Evolutionary conservation across 495 filamentous ascomycete species (phyloP).

Genomic region (Xylaria flabelliformis): DNA sequence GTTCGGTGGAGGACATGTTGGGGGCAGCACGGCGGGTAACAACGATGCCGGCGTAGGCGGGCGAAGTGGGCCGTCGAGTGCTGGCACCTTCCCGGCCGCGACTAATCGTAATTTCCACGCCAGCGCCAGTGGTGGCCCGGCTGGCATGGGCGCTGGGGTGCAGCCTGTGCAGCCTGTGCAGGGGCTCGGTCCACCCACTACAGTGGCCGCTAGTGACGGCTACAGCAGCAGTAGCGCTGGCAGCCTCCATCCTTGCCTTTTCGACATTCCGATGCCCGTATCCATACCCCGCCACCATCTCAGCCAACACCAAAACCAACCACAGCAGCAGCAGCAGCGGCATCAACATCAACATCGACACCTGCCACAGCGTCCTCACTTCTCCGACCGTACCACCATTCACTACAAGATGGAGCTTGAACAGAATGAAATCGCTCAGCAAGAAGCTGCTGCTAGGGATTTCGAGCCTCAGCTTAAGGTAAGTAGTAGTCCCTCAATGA

Average conservation of each 20-base stretch:
- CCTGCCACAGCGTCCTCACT: conserved; percentile 24
- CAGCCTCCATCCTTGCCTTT: conserved; percentile 41
- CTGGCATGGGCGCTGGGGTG: conserved; percentile 60
- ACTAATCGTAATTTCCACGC: conserved; percentile 12
- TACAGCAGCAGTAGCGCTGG: conserved; percentile 35
- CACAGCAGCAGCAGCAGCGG: conserved; percentile 30
- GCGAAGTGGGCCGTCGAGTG: conserved; percentile 32
- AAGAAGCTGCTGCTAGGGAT: conserved; percentile 63
- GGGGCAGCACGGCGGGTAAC: conserved; percentile 20
- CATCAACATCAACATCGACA: conserved; percentile 13
- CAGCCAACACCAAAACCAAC: conserved; percentile 36
- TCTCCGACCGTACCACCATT: not conserved
- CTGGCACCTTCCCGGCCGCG: conserved; percentile 33
- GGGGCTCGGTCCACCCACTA: conserved; percentile 43
- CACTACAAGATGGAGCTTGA: conserved; percentile 48
- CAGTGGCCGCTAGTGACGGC: conserved; percentile 53
- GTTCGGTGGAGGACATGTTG: conserved; percentile 40
- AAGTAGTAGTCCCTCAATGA: conserved; percentile 32
- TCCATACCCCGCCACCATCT: conserved; percentile 33
- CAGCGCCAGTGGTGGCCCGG: conserved; percentile 63
- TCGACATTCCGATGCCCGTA: conserved; percentile 37
- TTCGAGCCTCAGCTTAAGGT: conserved; percentile 74
- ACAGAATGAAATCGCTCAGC: conserved; percentile 52
- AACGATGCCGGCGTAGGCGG: conserved; percentile 24
- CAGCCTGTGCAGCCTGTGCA: conserved; percentile 43